These are phyloP conservation scores for Huntiella savannae DNA, from an alignment of 2,329 filamentous ascomycete species.

Conservation along the genomic window DNA sequence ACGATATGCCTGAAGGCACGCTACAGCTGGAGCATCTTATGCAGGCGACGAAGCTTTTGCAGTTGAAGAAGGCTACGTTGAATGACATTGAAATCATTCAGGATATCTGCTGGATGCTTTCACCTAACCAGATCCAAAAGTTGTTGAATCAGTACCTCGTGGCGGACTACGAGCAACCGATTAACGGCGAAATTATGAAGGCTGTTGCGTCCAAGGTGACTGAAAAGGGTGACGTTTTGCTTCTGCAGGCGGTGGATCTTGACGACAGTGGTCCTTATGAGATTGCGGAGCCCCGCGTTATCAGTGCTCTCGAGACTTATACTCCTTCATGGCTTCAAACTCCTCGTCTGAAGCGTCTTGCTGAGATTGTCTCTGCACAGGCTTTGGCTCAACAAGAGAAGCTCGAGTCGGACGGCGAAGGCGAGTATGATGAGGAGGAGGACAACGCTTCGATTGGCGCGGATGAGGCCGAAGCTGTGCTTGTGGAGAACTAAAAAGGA, in stretches of 20 bases:
- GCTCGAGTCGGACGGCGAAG: conserved; percentile 36
- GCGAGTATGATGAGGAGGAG: conserved; percentile 20
- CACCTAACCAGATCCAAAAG: conserved; percentile 97
- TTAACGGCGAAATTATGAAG: conserved; percentile 99
- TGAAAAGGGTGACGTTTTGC: conserved; percentile 91
- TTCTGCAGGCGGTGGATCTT: conserved; percentile 92
- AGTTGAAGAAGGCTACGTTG: conserved; percentile 95
- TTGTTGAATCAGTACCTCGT: conserved; percentile 96
- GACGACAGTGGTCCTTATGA: conserved; percentile 97
- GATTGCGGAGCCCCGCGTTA: conserved; percentile 89
- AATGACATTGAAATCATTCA: conserved; percentile 99
- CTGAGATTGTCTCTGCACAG: conserved; percentile 95
- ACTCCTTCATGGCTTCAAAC: conserved; percentile 97
- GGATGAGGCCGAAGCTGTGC: conserved; percentile 11
- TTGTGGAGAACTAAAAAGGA: conserved; percentile 9
- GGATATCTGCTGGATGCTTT: conserved; percentile 99
- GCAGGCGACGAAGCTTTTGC: conserved; percentile 97
- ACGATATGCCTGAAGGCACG: conserved; percentile 97
- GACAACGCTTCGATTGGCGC: conserved; percentile 23
- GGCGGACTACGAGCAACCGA: conserved; percentile 96
- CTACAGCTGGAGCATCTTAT: conserved; percentile 95
- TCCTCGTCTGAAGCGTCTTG: conserved; percentile 78
- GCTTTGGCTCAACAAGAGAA: conserved; percentile 91
- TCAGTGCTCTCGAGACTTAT: conserved; percentile 93
- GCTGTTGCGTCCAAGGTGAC: conserved; percentile 91